Percentiles rank a stretch among this genome's conserved stretches.
Conservation (phyloP, 2,329 filamentous ascomycete species). For the Fusarium napiforme region DNA sequence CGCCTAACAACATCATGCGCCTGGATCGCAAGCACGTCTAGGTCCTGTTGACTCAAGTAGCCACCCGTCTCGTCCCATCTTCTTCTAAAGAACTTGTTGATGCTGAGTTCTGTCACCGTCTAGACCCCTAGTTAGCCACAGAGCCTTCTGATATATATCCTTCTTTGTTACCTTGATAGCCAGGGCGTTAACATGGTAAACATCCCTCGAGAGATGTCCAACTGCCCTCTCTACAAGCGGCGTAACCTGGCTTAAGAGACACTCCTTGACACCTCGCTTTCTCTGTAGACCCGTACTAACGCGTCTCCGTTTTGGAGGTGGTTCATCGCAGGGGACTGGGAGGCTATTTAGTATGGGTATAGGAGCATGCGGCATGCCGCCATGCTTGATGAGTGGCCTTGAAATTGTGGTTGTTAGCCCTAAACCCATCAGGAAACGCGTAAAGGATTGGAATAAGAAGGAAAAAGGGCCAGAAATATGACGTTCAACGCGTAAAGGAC, state of each 20-base stretch:
- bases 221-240: slow-evolving; percentile 48
- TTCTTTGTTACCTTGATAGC: slow-evolving; percentile 44
- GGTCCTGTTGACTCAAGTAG: slow-evolving; percentile 26
- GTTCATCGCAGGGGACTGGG: slow-evolving; percentile 33
- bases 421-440: slow-evolving; percentile 40
- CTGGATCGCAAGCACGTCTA: slow-evolving; percentile 26
- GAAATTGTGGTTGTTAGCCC: slow-evolving; percentile 42
- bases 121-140: slow-evolving; percentile 22
- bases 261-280: slow-evolving; percentile 37
- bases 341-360: slow-evolving; percentile 15
- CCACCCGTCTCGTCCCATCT: slow-evolving; percentile 40
- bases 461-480: neutral
- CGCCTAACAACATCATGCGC: slow-evolving; percentile 35
- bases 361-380: slow-evolving; percentile 28
- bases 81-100: slow-evolving; percentile 37
- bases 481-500: slow-evolving; percentile 7
- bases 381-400: slow-evolving; percentile 46
- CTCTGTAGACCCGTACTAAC: slow-evolving; percentile 33
- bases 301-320: slow-evolving; percentile 48
- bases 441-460: neutral
- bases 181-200: slow-evolving; percentile 45
- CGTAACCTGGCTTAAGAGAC: slow-evolving; percentile 47
- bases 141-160: neutral
- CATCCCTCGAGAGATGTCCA: slow-evolving; percentile 33
- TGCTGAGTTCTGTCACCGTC: slow-evolving; percentile 41